Percentiles rank a stretch among this genome's conserved stretches.
Conservation (phyloP, 2,329 filamentous ascomycete genomes). For the Exophiala mesophila region DNA sequence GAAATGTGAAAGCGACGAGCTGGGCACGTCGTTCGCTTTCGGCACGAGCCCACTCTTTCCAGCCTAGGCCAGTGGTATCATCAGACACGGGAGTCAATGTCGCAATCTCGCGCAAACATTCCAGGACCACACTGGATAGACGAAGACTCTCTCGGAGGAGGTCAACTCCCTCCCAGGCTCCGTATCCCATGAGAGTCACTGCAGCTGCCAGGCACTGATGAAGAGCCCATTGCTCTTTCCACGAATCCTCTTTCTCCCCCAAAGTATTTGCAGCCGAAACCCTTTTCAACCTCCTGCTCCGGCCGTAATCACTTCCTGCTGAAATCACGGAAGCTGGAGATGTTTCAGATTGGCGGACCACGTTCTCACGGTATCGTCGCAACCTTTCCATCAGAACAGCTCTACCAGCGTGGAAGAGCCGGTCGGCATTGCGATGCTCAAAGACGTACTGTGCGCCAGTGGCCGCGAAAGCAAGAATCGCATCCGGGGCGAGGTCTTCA, state of each 20-base stretch:
- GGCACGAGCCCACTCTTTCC: constrained; percentile 34
- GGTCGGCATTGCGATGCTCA: constrained; percentile 11
- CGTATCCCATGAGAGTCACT: constrained; percentile 11
- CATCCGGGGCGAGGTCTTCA: constrained; percentile 5
- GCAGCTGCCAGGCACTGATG: constrained; percentile 1
- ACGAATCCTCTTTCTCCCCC: no score
- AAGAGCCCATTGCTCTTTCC: no score
- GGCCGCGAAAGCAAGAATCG: constrained; percentile 15
- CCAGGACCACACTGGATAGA: constrained; percentile 20
- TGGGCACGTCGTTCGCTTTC: constrained; percentile 33
- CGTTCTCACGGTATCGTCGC: constrained; percentile 2
- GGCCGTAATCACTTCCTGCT: constrained; percentile 5
- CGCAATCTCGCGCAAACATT: constrained; percentile 19
- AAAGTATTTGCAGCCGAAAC: no score
- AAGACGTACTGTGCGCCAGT: constrained; percentile 16
- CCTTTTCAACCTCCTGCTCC: constrained; percentile 11
- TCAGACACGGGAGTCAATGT: constrained; percentile 8
- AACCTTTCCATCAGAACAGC: constrained; percentile 12
- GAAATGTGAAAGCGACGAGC: constrained; percentile 34
- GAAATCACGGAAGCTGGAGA: background rate
- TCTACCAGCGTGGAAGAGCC: constrained; percentile 11
- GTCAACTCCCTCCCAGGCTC: constrained; percentile 21
- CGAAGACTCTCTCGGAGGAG: constrained; percentile 18
- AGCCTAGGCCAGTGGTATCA: constrained; percentile 12
- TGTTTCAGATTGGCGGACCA: constrained; percentile 7